Base-by-base conservation (phyloP, 257 asterid genomes). In the Cinchona pubescens region DNA sequence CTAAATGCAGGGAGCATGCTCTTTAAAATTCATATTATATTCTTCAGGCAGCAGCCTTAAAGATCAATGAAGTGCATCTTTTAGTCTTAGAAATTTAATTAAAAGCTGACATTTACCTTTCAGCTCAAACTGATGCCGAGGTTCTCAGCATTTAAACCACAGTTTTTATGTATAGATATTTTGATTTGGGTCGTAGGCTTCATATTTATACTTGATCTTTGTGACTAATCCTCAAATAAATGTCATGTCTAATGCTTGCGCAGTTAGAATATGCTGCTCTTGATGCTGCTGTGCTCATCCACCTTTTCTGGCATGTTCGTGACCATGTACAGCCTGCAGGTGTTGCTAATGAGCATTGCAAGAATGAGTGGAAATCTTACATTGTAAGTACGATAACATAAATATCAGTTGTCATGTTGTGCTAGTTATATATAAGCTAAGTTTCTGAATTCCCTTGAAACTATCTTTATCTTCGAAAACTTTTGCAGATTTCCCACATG, bases 261-360 rank as follows among this genome's bases (percentile, higher is more conserved):
- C 91, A 94, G 98, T 85, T 94, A 60, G 98, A 94, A 76, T 94
- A 94, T 81, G 97, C 97, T 77, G 98, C 98, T 81, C 93, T 94
- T 51, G 98, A 94, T 86, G 98, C 98, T 80, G 97, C 85, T 83
- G 97, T 90, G 69, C 97, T 94, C 66, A 76, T 92, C 80, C 96
- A 89, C 86, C 89, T 94, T 82, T 92, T 94, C 80, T 85, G 86
- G 77, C 95, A 88, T 74, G 96, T 87, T 63, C 83, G 88, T 14
- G 82, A 76, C 78, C 91, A 89, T 43, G 78, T 87, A 62, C 86
- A 74, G 75, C 85, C 91, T 67, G 75, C 65, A 34, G 88, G 78
- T 71, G 74, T 60, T 69, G 67, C 81, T n/a, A 88, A 83, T 73
- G 94, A 82, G 65, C 82, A 80, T 48, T 67, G 87, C 74, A 90